Evolutionary conservation across 1,284 basidiomycete genomes (phyloP).

Genomic region (Ceratobasidium sp.): DNA sequence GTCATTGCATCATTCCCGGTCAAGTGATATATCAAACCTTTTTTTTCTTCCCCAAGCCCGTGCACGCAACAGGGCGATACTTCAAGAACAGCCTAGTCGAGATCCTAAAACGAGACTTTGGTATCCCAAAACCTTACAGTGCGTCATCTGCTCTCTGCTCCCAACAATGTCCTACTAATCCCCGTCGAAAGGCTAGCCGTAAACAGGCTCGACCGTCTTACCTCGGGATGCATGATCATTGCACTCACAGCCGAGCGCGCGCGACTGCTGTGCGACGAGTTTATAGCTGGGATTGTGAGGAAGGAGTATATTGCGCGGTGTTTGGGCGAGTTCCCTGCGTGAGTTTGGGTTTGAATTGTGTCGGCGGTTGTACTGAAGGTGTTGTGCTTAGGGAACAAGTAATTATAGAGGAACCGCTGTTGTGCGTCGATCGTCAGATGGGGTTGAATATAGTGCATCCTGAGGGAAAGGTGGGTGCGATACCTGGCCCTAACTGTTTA

Average conservation of each 20-base stretch:
- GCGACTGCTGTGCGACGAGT: slow-evolving; percentile 75
- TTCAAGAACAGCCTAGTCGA: slow-evolving; percentile 88
- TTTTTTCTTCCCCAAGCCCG: slow-evolving; percentile 65
- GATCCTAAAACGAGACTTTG: slow-evolving; percentile 87
- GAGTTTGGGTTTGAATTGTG: slow-evolving; percentile 53
- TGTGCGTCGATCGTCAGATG: slow-evolving; percentile 96
- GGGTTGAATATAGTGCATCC: slow-evolving; percentile 95
- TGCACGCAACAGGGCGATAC: slow-evolving; percentile 90
- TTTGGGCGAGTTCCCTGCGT: slow-evolving; percentile 85
- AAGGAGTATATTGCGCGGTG: slow-evolving; percentile 95
- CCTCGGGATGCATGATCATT: slow-evolving; percentile 96
- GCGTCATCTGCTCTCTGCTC: slow-evolving; percentile 54
- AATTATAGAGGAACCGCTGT: slow-evolving; percentile 84
- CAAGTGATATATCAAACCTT: too few relatives aligned
- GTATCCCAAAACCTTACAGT: slow-evolving; percentile 87
- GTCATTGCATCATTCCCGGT: slow-evolving; percentile 54
- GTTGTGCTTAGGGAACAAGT: slow-evolving; percentile 70
- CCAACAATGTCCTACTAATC: not conserved
- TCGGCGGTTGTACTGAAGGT: not conserved
- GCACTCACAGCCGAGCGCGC: slow-evolving; percentile 69
- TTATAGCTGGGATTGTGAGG: slow-evolving; percentile 79
- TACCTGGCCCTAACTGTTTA: not conserved
- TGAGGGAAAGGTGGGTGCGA: slow-evolving; percentile 79
- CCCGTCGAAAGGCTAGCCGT: slow-evolving; percentile 69
- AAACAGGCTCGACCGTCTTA: slow-evolving; percentile 94